phyloP scores from a whole-genome alignment of 1,284 basidiomycete species.

The Marasmius oreades region DNA sequence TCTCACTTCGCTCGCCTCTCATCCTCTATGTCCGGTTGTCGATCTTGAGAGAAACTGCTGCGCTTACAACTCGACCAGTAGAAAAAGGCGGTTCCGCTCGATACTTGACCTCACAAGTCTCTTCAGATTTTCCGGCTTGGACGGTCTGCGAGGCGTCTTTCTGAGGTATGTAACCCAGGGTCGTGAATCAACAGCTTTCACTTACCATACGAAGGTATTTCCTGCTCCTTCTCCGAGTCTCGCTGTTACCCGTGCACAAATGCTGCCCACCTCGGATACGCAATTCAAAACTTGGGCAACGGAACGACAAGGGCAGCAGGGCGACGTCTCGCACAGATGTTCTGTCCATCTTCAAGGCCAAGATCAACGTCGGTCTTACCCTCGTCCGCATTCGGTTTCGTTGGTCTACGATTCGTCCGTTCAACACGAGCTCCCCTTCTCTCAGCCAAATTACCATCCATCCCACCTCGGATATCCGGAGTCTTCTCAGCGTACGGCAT shows the following conservation, averaged over 20 bases:
- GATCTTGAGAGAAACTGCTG: background rate
- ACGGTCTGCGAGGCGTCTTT: background rate
- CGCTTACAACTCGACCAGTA: background rate
- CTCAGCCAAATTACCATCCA: background rate
- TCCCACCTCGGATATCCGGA: background rate
- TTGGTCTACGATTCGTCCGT: background rate
- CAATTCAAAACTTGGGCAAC: background rate
- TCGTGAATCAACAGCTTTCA: background rate
- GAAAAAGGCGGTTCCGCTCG: background rate
- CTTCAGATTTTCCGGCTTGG: background rate
- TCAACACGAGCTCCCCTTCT: background rate
- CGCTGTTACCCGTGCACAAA: too few species aligned
- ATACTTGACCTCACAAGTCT: background rate
- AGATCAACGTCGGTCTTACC: background rate
- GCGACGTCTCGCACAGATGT: background rate
- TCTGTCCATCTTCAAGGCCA: background rate
- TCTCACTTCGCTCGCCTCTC: background rate
- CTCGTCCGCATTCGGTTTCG: background rate
- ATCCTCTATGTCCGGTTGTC: constrained; percentile 1
- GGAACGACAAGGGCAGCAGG: background rate
- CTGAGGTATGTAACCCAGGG: background rate
- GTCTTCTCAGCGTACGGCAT: background rate
- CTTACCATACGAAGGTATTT: background rate
- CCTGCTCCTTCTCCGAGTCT: background rate
- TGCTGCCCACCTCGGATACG: too few species aligned